A percentile compares a stretch with the other conserved stretches of the same genome.
phyloP scores from a whole-genome alignment of 1,284 basidiomycete genomes.

The Ustilago cynodontis region DNA sequence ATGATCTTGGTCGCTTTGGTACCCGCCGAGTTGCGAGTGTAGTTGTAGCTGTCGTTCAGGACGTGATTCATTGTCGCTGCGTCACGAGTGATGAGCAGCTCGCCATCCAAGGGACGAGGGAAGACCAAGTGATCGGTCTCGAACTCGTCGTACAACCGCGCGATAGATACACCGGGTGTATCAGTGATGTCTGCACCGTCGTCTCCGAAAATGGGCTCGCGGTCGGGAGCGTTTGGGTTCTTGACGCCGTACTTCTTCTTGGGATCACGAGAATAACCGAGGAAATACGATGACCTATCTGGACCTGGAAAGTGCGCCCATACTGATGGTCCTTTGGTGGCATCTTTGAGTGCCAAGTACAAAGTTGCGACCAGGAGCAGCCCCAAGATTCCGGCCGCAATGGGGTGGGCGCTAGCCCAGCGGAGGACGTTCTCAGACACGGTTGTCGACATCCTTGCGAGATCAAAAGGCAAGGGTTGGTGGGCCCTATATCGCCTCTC shows the following conservation, averaged over 20 bases:
- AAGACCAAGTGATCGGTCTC: constrained; percentile 36
- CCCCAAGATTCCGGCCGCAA: constrained; percentile 8
- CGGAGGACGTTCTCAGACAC: constrained; percentile 26
- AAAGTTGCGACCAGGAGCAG: constrained; percentile 6
- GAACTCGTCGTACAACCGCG: constrained; percentile 36
- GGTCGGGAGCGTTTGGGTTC: constrained; percentile 16
- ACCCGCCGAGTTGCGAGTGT: constrained; percentile 32
- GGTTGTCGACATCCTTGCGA: constrained; percentile 28
- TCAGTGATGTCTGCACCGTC: constrained; percentile 48
- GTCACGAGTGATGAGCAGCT: constrained; percentile 46
- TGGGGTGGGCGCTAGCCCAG: constrained; percentile 26
- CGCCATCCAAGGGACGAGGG: constrained; percentile 43
- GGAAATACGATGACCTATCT: constrained; percentile 28
- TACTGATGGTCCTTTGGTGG: constrained; percentile 27
- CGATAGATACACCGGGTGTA: constrained; percentile 32
- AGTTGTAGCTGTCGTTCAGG: constrained; percentile 48
- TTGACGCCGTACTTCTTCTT: constrained; percentile 45
- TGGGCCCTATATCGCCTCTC: no score
- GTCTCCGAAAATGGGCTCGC: constrained; percentile 41
- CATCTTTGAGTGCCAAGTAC: constrained; percentile 28
- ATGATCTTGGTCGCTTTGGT: constrained; percentile 54
- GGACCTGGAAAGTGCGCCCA: constrained; percentile 44
- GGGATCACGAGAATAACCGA: constrained; percentile 30
- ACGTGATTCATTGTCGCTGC: constrained; percentile 48
- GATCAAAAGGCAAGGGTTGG: background rate